Evolutionary conservation across 495 filamentous ascomycete genomes (phyloP).

Genomic region (Xylaria nigripes): DNA sequence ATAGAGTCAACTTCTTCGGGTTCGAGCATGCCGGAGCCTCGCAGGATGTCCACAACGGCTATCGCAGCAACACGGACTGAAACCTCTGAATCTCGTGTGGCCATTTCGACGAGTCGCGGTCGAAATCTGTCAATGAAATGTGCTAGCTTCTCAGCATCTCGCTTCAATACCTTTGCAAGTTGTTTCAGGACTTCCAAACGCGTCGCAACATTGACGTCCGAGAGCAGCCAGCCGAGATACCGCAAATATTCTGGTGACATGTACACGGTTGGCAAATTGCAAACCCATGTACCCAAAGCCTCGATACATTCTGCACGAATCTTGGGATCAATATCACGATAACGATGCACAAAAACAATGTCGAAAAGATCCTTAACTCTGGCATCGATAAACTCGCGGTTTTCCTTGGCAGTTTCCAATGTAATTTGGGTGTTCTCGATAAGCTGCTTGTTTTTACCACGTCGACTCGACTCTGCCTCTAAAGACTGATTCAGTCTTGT

Average conservation of each 20-base stretch:
- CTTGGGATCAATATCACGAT: constrained; percentile 82
- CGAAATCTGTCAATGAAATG: constrained; percentile 88
- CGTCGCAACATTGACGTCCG: constrained; percentile 60
- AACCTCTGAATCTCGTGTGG: constrained; percentile 68
- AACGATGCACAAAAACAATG: constrained; percentile 86
- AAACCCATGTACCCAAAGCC: constrained; percentile 81
- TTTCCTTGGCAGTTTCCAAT: constrained; percentile 57
- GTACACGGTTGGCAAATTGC: constrained; percentile 71
- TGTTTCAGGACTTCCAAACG: constrained; percentile 75
- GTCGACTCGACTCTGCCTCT: constrained; percentile 69
- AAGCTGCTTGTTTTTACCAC: constrained; percentile 52
- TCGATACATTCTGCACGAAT: constrained; percentile 80
- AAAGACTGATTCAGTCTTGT: constrained; percentile 76
- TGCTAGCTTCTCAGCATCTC: constrained; percentile 67
- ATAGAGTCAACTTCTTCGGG: constrained; percentile 82
- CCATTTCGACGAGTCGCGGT: constrained; percentile 86
- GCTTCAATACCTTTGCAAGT: constrained; percentile 64
- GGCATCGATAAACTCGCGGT: constrained; percentile 54
- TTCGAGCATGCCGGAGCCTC: constrained; percentile 78
- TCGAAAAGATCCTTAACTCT: constrained; percentile 77
- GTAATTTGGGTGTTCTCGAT: constrained; percentile 57
- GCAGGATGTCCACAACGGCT: constrained; percentile 69
- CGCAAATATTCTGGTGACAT: constrained; percentile 80
- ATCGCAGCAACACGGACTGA: constrained; percentile 69
- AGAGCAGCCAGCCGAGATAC: constrained; percentile 91